These are phyloP conservation scores for Lasiodiplodia gonubiensis DNA, from an alignment of 2,329 filamentous ascomycete species.

Conservation along the genomic window DNA sequence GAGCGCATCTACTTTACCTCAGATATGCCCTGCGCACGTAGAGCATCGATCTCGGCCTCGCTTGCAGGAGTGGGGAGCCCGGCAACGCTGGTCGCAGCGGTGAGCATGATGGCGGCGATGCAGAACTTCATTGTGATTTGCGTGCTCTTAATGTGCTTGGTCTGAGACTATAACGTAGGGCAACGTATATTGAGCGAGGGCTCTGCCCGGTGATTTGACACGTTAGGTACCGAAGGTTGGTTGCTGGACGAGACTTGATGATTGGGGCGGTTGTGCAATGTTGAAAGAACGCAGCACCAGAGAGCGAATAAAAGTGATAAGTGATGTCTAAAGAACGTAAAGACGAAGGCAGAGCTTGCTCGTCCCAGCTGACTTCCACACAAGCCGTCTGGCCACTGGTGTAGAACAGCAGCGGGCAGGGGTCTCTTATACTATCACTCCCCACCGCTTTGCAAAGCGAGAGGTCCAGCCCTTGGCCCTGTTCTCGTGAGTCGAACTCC, in stretches of 20 bases:
- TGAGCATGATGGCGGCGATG: constrained; percentile 14
- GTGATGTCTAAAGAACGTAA: neutral
- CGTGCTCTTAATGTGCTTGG: neutral
- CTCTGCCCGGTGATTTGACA: neutral
- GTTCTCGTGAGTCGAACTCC: constrained; percentile 1
- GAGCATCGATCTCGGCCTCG: constrained; percentile 24
- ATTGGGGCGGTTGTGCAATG: neutral
- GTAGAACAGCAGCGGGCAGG: neutral
- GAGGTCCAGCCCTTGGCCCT: neutral
- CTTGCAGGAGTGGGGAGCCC: constrained; percentile 12
- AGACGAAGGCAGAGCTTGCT: neutral
- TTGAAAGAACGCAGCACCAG: constrained; percentile 1
- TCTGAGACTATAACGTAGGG: neutral
- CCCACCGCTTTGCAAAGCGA: neutral
- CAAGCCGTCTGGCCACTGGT: neutral
- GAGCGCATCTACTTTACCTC: constrained; percentile 33
- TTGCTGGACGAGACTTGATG: neutral
- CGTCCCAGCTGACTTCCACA: neutral
- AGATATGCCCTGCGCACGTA: constrained; percentile 34
- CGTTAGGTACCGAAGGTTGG: neutral
- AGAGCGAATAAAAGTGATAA: neutral
- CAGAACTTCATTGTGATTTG: constrained; percentile 15
- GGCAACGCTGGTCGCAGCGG: neutral
- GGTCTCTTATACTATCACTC: constrained; percentile 1
- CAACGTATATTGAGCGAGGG: neutral